Evolutionary conservation across 805 yeast species (phyloP).

Genomic region (Saccharomyces paradoxus): DNA sequence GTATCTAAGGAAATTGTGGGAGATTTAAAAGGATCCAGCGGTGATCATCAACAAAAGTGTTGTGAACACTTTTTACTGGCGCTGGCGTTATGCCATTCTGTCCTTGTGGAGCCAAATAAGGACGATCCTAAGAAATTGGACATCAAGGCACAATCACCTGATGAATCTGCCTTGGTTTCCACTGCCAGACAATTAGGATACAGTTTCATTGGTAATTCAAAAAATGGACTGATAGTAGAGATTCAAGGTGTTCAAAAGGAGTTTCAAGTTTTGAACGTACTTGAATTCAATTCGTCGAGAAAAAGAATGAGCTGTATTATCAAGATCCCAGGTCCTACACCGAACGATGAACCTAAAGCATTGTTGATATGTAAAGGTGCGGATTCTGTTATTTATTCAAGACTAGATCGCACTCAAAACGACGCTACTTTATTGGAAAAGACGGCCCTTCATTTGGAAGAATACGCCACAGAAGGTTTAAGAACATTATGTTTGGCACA

Average conservation of each 20-base stretch:
- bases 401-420: slow-evolving; percentile 40
- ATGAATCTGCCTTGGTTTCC: slow-evolving; percentile 79
- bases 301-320: slow-evolving; percentile 82
- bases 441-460: slow-evolving; percentile 69
- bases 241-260: slow-evolving; percentile 66
- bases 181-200: slow-evolving; percentile 77
- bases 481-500: slow-evolving; percentile 78
- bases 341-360: slow-evolving; percentile 46
- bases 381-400: slow-evolving; percentile 66
- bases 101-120: slow-evolving; percentile 59
- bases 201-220: slow-evolving; percentile 55
- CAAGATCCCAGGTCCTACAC: slow-evolving; percentile 47
- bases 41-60: slow-evolving; percentile 43
- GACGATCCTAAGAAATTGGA: slow-evolving; percentile 47
- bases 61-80: slow-evolving; percentile 72
- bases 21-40: slow-evolving; percentile 46
- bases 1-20: slow-evolving; percentile 56
- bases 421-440: slow-evolving; percentile 42
- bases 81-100: slow-evolving; percentile 73
- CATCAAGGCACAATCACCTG: slow-evolving; percentile 77
- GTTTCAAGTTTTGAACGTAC: slow-evolving; percentile 59
- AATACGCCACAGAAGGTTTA: slow-evolving; percentile 76
- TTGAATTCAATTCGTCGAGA: slow-evolving; percentile 78
- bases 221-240: slow-evolving; percentile 56
- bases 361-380: slow-evolving; percentile 79